Evolutionary conservation across 176 grass and related monocot species (phyloP), one percentile per base, ranked within the genome.

Genomic region (Carex myosuroides): DNA sequence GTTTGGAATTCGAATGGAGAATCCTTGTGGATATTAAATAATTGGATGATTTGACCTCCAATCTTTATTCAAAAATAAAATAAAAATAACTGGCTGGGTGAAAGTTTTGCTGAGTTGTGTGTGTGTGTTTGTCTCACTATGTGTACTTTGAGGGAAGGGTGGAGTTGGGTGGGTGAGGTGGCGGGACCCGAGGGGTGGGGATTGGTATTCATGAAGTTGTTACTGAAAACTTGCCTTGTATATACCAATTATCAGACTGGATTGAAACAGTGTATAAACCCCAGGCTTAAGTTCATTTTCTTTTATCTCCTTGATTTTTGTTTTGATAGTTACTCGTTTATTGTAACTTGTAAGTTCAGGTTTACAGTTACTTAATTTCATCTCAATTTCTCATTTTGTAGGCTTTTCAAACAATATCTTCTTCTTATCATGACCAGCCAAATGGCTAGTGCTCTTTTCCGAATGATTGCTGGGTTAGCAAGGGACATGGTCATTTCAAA

Each of bases 341-440:
- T n/a, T n/a, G n/a, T n/a, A n/a, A n/a, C n/a, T 48, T 48, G 8
- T 48, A 48, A 48, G 46, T 62, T 62, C 8, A 64, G 41, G 17
- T 9, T 22, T 76, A 54, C 11, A 76, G 21, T 55, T 30, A 76
- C 46, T 32, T 50, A 10, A 32, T 53, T 11, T 55, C 21, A 76
- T 55, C 3, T 53, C 20, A 24, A 32, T 4, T 64, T 63, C 22
- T 29, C 63, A 64, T 22, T 26, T 73, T 42, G 41, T 81, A 92
- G 95, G 84, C 88, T 97, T 80, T 92, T 94, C 78, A 99, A 95
- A 87, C 96, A 99, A 21, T 99, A 95, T 79, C 24, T 95, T 14
- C 80, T 99, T 65, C 61, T 99, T 37, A 66, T 99, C 68, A 64
- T 32, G 63, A 16, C 90, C 54, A 99, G 91, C 90, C 96, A 99